Evolutionary conservation across 768 basidiomycete species (phyloP), one percentile per base, ranked within the genome.

Genomic region (Rossbeevera mucosa): DNA sequence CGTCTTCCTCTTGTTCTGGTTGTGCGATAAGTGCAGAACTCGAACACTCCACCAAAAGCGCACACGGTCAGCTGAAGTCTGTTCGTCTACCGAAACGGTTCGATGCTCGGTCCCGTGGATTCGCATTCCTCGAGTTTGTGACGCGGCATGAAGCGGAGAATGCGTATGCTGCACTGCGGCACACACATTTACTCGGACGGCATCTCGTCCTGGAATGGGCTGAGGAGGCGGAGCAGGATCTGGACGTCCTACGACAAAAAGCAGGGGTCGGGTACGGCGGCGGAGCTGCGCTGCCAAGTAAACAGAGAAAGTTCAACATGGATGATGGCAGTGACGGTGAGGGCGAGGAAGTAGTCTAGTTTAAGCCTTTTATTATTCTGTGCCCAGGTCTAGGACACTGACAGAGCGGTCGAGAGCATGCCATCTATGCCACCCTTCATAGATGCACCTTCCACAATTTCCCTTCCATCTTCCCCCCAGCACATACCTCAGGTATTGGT

Each of bases 121-220:
- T 98, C 67, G 96, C 94, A 2, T 99, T 98, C 74, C 76, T 97
- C 61, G 94, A 99, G 58, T 98, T 98, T 66, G 79, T 89, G 18
- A 86, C 91, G 2, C 80, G 89, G 16, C 83, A 84, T 45, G 95
- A 99, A 62, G 95, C 95, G 2, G 88, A 92, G 67, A 86, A 86
- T 40, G 95, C 92, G 0, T 92, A 86, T 68, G 81, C 80, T 24
- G 84, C 91, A 11, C 79, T 99, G 21, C 81, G 83, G 59, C 94
- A 98, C 70, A 96, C 94, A 0, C 96, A 98, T 76, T 83, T 98
- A 60, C 83, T 99, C 20, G 95, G 96, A 8, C 74, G 96, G 30
- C 96, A 99, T 77, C 72, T 99, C 41, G 93, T 98, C 4, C 74
- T 99, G 40, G 86, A 98, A 67, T 96, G 94, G 94, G 93, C 94